Evolutionary conservation across 1,284 basidiomycete species (phyloP), one percentile per base, ranked within the genome.

Genomic region (Rhodotorula sp.): DNA sequence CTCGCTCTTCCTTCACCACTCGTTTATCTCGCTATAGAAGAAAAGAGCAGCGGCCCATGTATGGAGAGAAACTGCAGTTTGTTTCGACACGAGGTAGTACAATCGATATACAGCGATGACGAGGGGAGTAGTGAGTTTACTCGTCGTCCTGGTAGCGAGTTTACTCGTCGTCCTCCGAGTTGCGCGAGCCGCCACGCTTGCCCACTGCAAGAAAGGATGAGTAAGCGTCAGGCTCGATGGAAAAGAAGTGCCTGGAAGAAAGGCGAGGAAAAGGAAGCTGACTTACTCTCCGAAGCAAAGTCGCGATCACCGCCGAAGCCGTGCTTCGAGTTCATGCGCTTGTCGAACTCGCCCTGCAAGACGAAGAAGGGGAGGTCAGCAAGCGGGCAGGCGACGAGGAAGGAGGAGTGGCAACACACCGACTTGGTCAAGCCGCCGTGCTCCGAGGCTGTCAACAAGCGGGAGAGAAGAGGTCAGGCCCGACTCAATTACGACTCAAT

Each of bases 231-330:
- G 49, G 11, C 6, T 5, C 49, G 17, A 29, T 10, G 27, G 49
- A 29, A 27, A 29, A 27, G 49, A n/a, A 29, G 24, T 7, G 47
- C 19, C 11, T 9, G 3, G 48, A 17, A 17, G 13, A 17, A 15
- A 44, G 13, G 13, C 4, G 49, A 51, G 4, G 27, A 15, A 10
- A 29, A 24, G 10, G 20, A 48, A 15, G 27, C n/a, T n/a, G n/a
- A 51, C 49, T n/a, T 15, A 51, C 71, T 47, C 68, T 73, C 71
- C 2, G 55, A 57, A 27, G 74, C 74, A 5, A 47, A 48, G 60
- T 75, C 74, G 59, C 71, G 68, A 62, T 75, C 48, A 8, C 68
- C 74, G 30, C 74, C 73, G 54, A 74, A 74, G 55, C 72, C 70
- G 64, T 74, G 72, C 64, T 69, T 64, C 19, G 62, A 59, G 20